Evolutionary conservation across 2,329 filamentous ascomycete genomes (phyloP).

Genomic region (Colletotrichum acutatum): DNA sequence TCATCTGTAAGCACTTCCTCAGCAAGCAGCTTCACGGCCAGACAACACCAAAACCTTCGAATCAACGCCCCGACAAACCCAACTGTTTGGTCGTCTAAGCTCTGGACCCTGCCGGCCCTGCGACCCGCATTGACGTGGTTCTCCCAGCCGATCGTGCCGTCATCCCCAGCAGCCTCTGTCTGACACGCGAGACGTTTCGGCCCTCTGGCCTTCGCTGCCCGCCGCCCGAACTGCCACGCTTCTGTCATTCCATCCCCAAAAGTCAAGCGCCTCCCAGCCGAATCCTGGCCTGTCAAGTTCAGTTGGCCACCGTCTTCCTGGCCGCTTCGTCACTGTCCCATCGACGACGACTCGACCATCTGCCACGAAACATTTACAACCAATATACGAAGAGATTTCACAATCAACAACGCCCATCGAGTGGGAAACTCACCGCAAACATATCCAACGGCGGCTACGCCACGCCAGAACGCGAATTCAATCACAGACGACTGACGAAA

Average conservation of each 20-base stretch:
- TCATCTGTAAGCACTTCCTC: not conserved
- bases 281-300: constrained; percentile 23
- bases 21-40: not conserved
- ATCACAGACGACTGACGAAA: not conserved
- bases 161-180: constrained; percentile 34
- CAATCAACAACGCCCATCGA: not conserved
- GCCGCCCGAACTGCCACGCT: constrained; percentile 18
- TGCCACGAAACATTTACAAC: not conserved
- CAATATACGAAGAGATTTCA: not conserved
- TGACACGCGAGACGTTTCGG: constrained; percentile 37
- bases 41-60: not conserved
- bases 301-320: constrained; percentile 20
- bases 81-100: constrained; percentile 20
- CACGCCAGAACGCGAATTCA: not conserved
- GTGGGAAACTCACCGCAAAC: not conserved
- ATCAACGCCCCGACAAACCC: not conserved
- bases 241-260: constrained; percentile 29
- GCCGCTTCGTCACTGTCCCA: constrained; percentile 15
- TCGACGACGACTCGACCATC: constrained; percentile 14
- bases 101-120: constrained; percentile 21
- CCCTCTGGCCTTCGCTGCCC: constrained; percentile 10
- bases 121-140: constrained; percentile 32
- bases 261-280: constrained; percentile 25
- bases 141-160: constrained; percentile 33
- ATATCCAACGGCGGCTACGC: constrained; percentile 13